Percentiles rank a stretch among this genome's conserved stretches.
Evolutionary conservation across 2,329 filamentous ascomycete species (phyloP).

Genomic region (Penicillium hordei): DNA sequence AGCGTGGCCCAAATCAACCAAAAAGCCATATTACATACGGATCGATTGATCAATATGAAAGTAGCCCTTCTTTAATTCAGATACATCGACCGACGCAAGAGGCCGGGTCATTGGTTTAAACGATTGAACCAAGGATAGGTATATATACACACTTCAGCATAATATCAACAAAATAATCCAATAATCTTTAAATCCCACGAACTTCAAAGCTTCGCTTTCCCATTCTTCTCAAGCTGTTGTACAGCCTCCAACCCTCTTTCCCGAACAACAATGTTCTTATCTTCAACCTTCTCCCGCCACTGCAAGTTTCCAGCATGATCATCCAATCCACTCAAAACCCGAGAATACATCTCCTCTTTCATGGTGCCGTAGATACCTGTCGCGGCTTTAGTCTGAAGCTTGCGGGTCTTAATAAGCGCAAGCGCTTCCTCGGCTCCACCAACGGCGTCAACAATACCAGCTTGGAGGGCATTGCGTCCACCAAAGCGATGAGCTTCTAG

Average conservation of each 20-base stretch:
- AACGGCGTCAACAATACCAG: constrained; percentile 67
- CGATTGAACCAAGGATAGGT: neutral
- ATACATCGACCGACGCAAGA: neutral
- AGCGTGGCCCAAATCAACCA: neutral
- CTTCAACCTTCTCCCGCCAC: constrained; percentile 49
- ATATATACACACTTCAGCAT: neutral
- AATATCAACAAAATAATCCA: neutral
- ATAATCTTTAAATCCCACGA: no score
- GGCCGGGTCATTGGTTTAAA: neutral
- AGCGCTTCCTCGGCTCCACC: constrained; percentile 66
- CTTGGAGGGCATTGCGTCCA: constrained; percentile 62
- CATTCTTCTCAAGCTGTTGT: constrained; percentile 52
- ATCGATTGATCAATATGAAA: neutral
- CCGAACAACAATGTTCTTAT: constrained; percentile 46
- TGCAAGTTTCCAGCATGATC: constrained; percentile 50
- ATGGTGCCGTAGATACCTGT: constrained; percentile 68
- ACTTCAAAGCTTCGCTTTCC: constrained; percentile 29
- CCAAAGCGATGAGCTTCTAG: constrained; percentile 72
- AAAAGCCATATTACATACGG: neutral
- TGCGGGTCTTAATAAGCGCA: constrained; percentile 58
- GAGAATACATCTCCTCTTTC: constrained; percentile 74
- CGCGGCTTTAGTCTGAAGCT: constrained; percentile 61
- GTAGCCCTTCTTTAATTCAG: neutral
- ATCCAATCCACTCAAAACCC: constrained; percentile 61
- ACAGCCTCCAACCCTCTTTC: constrained; percentile 50